Evolutionary conservation across 257 asterid species (phyloP), one percentile per base, ranked within the genome.

Genomic region (Mitragyna speciosa): DNA sequence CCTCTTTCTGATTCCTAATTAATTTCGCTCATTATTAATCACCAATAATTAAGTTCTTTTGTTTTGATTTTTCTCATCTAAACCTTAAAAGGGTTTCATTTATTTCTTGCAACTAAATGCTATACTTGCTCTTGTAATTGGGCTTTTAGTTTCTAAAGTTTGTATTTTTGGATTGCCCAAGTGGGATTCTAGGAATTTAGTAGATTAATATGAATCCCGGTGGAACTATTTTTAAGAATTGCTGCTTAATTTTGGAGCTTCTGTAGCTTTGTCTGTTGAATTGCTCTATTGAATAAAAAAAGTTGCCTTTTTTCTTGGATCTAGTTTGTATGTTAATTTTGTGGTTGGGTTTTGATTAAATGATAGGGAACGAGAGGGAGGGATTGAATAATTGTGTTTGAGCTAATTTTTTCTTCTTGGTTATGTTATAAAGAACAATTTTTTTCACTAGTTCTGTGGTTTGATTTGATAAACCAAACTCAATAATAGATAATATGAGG

Each of bases 41-140:
- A 51, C 69, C 26, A 6, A 31, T 10, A 5, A 33, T 12, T 51
- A 11, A 56, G 36, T 74, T 56, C 39, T 56, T 63, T 75, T n/a
- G 8, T 31, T 69, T 76, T 66, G 75, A 70, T 78, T 83, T 68
- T 75, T 78, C 73, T 81, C 45, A n/a, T 45, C 52, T 31, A 41
- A 64, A 76, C 79, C 82, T 81, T 78, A 75, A 77, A 77, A 80
- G 81, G 85, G 87, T 88, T 83, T 58, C 26, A 78, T 64, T 87
- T 72, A 69, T 41, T 87, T 74, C 87, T 76, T 77, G 49, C 20
- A 49, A 63, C 79, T 26, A 52, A 70, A 22, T 76, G 70, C 31
- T 72, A 6, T 24, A 9, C 36, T 76, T 69, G 66, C 48, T 31
- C 24, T 65, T 61, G 59, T 59, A 22, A 12, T 45, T 24, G 33